Conservation (phyloP, 225 moss, liverwort and hornwort genomes). For the Straminergon stramineum region DNA sequence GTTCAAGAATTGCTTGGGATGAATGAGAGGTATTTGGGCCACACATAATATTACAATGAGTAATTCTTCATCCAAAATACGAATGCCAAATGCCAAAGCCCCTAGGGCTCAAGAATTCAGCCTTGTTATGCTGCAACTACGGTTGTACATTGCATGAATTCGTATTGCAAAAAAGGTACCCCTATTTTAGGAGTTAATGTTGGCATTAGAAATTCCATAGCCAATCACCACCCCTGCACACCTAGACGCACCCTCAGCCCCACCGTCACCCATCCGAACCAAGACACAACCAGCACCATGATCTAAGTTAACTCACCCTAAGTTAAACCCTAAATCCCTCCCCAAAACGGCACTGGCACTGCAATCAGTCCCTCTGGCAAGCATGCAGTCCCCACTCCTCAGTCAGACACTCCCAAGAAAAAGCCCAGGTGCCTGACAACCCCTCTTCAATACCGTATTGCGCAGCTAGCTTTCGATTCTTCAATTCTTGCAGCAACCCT, state of each 20-base stretch:
- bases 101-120: too few species aligned
- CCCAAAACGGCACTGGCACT: not conserved
- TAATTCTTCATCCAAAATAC: too few species aligned
- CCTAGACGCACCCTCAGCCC: too few species aligned
- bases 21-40: not conserved
- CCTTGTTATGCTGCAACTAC: accelerated
- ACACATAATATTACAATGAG: too few species aligned
- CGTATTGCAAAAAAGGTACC: not conserved
- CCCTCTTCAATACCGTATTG: not conserved
- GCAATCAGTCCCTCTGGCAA: not conserved
- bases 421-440: not conserved
- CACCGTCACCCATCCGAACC: not conserved
- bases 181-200: not conserved
- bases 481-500: not conserved
- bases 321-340: not conserved
- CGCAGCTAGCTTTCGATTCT: not conserved
- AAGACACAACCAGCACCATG: not conserved
- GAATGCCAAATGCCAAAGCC: too few species aligned
- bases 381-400: not conserved
- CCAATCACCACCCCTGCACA: not conserved
- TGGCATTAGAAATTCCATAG: not conserved
- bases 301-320: not conserved
- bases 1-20: not conserved
- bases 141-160: accelerated
- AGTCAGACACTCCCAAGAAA: not conserved